phyloP scores from a whole-genome alignment of 1,139 yeast genomes.

The Nakaseomyces bracarensis region DNA sequence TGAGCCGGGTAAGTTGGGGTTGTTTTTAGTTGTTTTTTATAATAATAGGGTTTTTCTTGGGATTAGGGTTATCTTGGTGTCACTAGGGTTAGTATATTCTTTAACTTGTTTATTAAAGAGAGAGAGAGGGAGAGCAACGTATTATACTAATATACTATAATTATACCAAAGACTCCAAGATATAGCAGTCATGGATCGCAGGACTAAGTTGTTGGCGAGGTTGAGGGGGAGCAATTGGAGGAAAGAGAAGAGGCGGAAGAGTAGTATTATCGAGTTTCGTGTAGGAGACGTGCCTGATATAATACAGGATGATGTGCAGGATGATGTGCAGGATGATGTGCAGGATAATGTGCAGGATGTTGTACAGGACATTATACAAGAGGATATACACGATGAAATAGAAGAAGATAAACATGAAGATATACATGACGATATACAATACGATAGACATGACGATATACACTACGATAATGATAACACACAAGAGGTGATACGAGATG shows the following conservation, averaged over 20 bases:
- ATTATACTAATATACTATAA: no score
- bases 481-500: background rate
- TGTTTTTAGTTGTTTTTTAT: no score
- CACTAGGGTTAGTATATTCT: no score
- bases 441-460: background rate
- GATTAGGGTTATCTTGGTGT: no score
- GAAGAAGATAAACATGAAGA: constrained; percentile 3
- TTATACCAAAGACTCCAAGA: no score
- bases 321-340: background rate
- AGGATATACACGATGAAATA: background rate
- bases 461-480: background rate
- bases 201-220: constrained; percentile 20
- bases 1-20: no score
- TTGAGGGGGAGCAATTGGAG: constrained; percentile 24
- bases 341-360: no score
- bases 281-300: background rate
- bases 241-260: constrained; percentile 10
- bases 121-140: no score
- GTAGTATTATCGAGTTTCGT: background rate
- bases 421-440: background rate
- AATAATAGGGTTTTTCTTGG: no score
- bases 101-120: no score
- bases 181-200: no score
- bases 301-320: background rate
- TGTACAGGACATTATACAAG: background rate